Evolutionary conservation across 805 yeast genomes (phyloP).

Genomic region (Spathaspora passalidarum): DNA sequence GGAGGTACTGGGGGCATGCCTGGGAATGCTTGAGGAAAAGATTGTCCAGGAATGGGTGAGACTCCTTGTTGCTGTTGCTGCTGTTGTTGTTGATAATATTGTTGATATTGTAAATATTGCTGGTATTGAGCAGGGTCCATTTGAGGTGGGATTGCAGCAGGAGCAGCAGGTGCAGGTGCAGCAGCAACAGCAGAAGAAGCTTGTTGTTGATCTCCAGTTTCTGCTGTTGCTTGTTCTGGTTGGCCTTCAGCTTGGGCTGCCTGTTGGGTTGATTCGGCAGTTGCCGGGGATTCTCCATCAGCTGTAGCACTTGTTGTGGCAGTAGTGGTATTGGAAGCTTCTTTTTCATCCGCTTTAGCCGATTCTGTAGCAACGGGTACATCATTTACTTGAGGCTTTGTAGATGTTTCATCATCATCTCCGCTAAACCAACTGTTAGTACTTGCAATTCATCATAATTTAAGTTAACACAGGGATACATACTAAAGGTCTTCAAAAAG

Average conservation of each 20-base stretch:
- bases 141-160: conserved; percentile 10
- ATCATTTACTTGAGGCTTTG: conserved; percentile 7
- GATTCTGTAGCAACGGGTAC: conserved; percentile 13
- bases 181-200: conserved; percentile 10
- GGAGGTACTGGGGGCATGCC: conserved; percentile 15
- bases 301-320: neutral
- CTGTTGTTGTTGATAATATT: conserved; percentile 1
- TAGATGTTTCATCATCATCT: conserved; percentile 9
- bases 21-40: conserved; percentile 6
- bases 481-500: conserved; percentile 86
- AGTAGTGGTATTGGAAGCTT: neutral
- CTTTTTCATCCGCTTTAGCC: neutral
- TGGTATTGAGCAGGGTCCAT: conserved; percentile 6
- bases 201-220: conserved; percentile 7
- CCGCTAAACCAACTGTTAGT: conserved; percentile 4
- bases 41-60: conserved; percentile 5
- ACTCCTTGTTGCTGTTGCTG: conserved; percentile 4
- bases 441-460: too few relatives aligned
- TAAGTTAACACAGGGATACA: neutral
- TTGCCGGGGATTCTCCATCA: conserved; percentile 5
- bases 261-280: neutral
- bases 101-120: conserved; percentile 1
- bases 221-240: conserved; percentile 3
- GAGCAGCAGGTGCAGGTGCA: neutral
- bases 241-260: neutral